A percentile compares a stretch with the other conserved stretches of the same genome.
phyloP scores from a whole-genome alignment of 306 rosid genomes.

The Begonia loranthoides region DNA sequence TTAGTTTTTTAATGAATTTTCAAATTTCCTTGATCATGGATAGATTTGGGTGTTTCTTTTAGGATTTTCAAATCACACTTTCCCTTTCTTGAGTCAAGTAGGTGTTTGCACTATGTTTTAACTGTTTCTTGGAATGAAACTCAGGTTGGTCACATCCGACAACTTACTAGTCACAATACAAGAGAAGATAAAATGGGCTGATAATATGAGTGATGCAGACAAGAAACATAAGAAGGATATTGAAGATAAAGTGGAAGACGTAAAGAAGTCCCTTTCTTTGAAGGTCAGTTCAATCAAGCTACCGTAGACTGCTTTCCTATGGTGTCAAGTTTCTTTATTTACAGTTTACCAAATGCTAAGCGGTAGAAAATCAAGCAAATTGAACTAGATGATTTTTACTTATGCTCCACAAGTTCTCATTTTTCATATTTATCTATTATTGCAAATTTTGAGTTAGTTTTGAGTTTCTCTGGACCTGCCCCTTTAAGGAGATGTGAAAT shows the following conservation, averaged over 20 bases:
- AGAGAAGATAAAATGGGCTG: constrained; percentile 96
- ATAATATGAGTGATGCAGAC: constrained; percentile 62
- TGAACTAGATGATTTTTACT: too few relatives aligned
- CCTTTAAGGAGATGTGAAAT: too few relatives aligned
- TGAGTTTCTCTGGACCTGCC: too few relatives aligned
- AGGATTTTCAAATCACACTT: too few relatives aligned
- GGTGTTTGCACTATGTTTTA: neutral
- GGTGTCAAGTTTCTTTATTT: neutral
- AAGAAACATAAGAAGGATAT: constrained; percentile 84
- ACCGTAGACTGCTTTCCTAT: constrained; percentile 8
- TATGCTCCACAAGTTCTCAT: too few relatives aligned
- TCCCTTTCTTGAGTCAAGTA: constrained; percentile 6
- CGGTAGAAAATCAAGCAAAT: too few relatives aligned
- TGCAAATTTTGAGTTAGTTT: too few relatives aligned
- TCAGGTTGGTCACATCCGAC: constrained; percentile 78
- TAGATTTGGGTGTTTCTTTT: too few relatives aligned
- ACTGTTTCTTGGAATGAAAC: constrained; percentile 15
- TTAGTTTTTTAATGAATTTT: neutral
- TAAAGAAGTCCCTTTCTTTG: constrained; percentile 60
- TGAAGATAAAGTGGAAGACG: constrained; percentile 78
- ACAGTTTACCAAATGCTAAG: too few relatives aligned
- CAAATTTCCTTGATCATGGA: neutral
- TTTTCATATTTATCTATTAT: too few relatives aligned
- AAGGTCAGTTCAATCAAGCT: constrained; percentile 77
- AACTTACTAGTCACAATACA: constrained; percentile 71